Evolutionary conservation across 225 moss, liverwort and hornwort species (phyloP), one percentile per base, ranked within the genome.

Genomic region (Straminergon stramineum): DNA sequence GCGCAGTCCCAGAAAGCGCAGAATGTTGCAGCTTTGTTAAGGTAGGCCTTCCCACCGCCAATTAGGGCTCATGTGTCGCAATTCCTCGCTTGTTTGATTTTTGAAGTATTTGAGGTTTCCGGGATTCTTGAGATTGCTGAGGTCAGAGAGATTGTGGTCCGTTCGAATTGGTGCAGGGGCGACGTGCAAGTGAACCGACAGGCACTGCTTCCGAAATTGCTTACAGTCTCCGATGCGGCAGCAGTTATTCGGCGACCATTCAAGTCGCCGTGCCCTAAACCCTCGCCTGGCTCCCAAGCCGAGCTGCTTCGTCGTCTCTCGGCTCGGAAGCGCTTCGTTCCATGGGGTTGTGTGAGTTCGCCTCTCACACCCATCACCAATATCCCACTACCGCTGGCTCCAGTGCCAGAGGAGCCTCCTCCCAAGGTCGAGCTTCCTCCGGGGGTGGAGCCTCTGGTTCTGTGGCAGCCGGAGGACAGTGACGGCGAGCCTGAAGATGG

Each of bases 311-410:
- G 96, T 45, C 97, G 99, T 61, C 96, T 99, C 43, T 95, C 92
- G 83, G 96, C 95, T 75, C 94, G 97, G 39, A 99, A 97, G 92
- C 96, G 99, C 48, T 99, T 99, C 60, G 90, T 99, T 87, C 99
- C 99, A 39, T 99, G 99, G 99, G 94, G 96, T 56, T 91, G 95
- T 89, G 82, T 68, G 62, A 93, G 96, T 55, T 91, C 95, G 67
- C 94, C 96, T 58, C 93, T 96, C 55, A 89, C 93, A n/a, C 94
- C 96, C 53, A 89, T 97, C 83, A 92, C 93, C 9, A 96, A 96
- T 91, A 80, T 96, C 34, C 91, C 88, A 32, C 88, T 96, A 28
- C 92, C 91, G 57, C 95, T 94, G 31, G 79, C 95, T 15, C 82
- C 93, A 3, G 92, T 90, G 62, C 83, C 90, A 55, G 92, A 93